A percentile compares a stretch with the other conserved stretches of the same genome.
Conservation (phyloP, 177 flowering plant species). For the Vitis hybrid region DNA sequence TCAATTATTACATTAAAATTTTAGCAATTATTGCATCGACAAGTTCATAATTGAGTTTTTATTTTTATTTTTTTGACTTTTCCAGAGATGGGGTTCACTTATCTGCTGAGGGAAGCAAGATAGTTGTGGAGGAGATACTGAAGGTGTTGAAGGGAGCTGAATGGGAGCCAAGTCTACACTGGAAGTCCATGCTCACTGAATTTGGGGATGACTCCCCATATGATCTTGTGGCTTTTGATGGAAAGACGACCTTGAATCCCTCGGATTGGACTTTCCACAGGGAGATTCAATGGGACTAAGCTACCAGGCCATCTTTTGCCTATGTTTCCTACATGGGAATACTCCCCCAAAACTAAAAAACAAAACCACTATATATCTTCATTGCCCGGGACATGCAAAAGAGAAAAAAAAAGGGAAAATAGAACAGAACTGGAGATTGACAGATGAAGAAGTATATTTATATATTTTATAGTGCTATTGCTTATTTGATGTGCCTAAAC, state of each 20-base stretch:
- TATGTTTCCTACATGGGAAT: background rate
- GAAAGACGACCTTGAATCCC: slow-evolving; percentile 65
- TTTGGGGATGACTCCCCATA: slow-evolving; percentile 65
- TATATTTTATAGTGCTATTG: too few relatives aligned
- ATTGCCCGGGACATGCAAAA: too few relatives aligned
- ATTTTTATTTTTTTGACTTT: background rate
- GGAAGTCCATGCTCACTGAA: slow-evolving; percentile 82
- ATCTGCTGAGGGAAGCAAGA: slow-evolving; percentile 76
- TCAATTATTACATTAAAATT: background rate
- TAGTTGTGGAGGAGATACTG: slow-evolving; percentile 81
- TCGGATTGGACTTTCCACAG: slow-evolving; percentile 76
- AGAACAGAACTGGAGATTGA: too few relatives aligned
- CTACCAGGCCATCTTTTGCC: too few relatives aligned
- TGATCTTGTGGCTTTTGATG: slow-evolving; percentile 67
- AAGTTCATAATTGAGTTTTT: background rate
- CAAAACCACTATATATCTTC: too few relatives aligned
- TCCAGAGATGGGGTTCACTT: slow-evolving; percentile 83
- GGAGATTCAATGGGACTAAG: slow-evolving; percentile 66
- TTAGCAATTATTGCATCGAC: background rate
- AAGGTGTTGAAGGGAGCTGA: slow-evolving; percentile 73
- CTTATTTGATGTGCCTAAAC: too few relatives aligned
- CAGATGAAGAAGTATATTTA: too few relatives aligned
- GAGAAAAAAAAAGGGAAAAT: too few relatives aligned
- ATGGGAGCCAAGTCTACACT: slow-evolving; percentile 80
- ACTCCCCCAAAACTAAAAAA: background rate